Base-by-base conservation (phyloP, 768 basidiomycete genomes). In the Filobasidium floriforme region DNA sequence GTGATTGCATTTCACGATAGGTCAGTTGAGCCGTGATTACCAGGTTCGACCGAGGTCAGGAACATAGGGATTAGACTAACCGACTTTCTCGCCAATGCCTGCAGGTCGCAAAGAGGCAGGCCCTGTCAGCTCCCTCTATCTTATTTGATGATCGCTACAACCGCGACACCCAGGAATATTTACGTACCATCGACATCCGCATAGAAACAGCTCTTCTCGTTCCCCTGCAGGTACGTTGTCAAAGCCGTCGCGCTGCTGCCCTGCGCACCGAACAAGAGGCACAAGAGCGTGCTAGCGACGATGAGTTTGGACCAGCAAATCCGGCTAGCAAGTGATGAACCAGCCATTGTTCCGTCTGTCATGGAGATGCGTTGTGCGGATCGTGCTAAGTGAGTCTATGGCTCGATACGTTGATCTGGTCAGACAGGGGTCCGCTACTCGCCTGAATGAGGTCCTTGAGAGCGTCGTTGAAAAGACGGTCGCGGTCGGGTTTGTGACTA, bases 171-270 rank as follows among this genome's bases (percentile, higher is more conserved):
- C 18, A 51, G 24, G 43, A n/a, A 7, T 40, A 15, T 26, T 28
- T 1, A 72, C 72, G 55, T 22, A 73, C 77, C 75, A 82, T 99
- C 96, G 24, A 94, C 93, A 75, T 93, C 90, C 7, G 92, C 90
- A 73, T 89, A 97, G 80, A 96, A 98, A 79, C 96, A 99, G 10
- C 76, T 76, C 57, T 79, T 70, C 67, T 81, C 80, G 66, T 77
- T 77, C 4, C 79, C 76, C 1, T 63, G 73, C 41, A 80, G 61
- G 66, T 76, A 75, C 18, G 76, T 71, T 7, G 79, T 80, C 62
- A 80, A 67, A 12, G 79, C 79, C 19, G 77, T 77, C 7, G 73
- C 75, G 40, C 60, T 32, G 18, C 15, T 29, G 55, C 15, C 18
- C 32, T 37, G 32, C 12, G 12, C 18, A 12, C 7, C 12, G 49